phyloP scores from a whole-genome alignment of 805 yeast genomes.

The Blastobotrys parvus region DNA sequence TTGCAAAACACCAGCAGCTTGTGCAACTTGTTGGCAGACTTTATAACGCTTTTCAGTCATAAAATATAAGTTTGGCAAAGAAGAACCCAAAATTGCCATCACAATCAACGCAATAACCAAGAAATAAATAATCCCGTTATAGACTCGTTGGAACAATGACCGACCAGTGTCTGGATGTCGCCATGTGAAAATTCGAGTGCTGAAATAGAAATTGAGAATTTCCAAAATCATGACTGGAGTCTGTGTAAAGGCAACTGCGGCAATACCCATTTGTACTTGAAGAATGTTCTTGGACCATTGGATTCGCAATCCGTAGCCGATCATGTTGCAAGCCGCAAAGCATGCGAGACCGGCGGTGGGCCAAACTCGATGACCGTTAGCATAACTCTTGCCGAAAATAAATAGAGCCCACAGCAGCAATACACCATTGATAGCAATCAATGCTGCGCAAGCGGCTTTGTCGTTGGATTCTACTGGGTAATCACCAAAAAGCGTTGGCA shows the following conservation, averaged over 20 bases:
- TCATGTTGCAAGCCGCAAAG: slow-evolving; percentile 43
- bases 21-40: slow-evolving; percentile 47
- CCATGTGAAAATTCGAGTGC: slow-evolving; percentile 70
- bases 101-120: slow-evolving; percentile 49
- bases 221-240: slow-evolving; percentile 52
- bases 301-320: slow-evolving; percentile 53
- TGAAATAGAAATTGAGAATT: slow-evolving; percentile 53
- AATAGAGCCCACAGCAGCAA: slow-evolving; percentile 38
- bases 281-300: slow-evolving; percentile 51
- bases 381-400: slow-evolving; percentile 40
- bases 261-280: slow-evolving; percentile 42
- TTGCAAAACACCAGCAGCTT: slow-evolving; percentile 42
- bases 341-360: slow-evolving; percentile 44
- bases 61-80: slow-evolving; percentile 51
- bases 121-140: slow-evolving; percentile 33
- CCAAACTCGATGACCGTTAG: slow-evolving; percentile 55
- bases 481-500: slow-evolving; percentile 46
- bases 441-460: slow-evolving; percentile 51
- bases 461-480: slow-evolving; percentile 45
- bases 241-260: slow-evolving; percentile 47
- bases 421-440: slow-evolving; percentile 44
- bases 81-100: slow-evolving; percentile 63
- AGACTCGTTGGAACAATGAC: slow-evolving; percentile 37
- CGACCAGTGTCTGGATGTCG: slow-evolving; percentile 66
- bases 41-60: slow-evolving; percentile 37